A percentile compares a stretch with the other conserved stretches of the same genome.
These are phyloP conservation scores for Bretziella fagacearum DNA, from an alignment of 2,329 filamentous ascomycete genomes.

Conservation along the genomic window DNA sequence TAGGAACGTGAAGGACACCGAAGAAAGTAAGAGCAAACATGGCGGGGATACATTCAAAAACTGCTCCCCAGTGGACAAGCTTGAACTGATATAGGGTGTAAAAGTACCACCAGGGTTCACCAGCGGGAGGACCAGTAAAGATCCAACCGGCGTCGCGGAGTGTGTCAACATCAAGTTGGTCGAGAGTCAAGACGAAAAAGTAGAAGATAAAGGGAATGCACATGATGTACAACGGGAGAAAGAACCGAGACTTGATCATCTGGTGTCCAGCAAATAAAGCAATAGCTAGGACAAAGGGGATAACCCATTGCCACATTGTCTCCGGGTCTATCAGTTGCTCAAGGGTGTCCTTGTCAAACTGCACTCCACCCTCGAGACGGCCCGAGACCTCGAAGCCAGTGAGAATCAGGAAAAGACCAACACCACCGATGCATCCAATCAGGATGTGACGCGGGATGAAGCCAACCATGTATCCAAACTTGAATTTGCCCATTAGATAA, in stretches of 20 bases:
- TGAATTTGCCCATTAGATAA: slow-evolving; percentile 74
- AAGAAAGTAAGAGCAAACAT: slow-evolving; percentile 98
- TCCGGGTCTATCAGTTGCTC: slow-evolving; percentile 55
- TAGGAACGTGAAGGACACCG: slow-evolving; percentile 88
- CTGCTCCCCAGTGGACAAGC: slow-evolving; percentile 65
- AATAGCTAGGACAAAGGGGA: slow-evolving; percentile 61
- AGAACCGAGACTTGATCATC: slow-evolving; percentile 63
- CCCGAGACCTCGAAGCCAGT: slow-evolving; percentile 92
- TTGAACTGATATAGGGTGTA: slow-evolving; percentile 85
- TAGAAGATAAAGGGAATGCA: slow-evolving; percentile 62
- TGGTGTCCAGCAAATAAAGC: slow-evolving; percentile 60
- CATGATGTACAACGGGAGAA: slow-evolving; percentile 77
- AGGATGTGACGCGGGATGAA: slow-evolving; percentile 95
- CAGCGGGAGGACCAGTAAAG: slow-evolving; percentile 68
- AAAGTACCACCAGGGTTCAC: slow-evolving; percentile 92
- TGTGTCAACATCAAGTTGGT: slow-evolving; percentile 46
- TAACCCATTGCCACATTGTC: slow-evolving; percentile 66
- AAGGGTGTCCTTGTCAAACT: slow-evolving; percentile 63
- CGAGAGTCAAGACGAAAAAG: slow-evolving; percentile 52
- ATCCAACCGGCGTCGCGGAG: slow-evolving; percentile 72
- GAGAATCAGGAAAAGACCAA: slow-evolving; percentile 83
- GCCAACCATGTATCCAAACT: slow-evolving; percentile 79
- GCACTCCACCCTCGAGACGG: slow-evolving; percentile 66
- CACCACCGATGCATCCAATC: slow-evolving; percentile 92
- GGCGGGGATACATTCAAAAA: slow-evolving; percentile 71